phyloP scores from a whole-genome alignment of 305 asterid genomes.

The Galium porrigens region DNA sequence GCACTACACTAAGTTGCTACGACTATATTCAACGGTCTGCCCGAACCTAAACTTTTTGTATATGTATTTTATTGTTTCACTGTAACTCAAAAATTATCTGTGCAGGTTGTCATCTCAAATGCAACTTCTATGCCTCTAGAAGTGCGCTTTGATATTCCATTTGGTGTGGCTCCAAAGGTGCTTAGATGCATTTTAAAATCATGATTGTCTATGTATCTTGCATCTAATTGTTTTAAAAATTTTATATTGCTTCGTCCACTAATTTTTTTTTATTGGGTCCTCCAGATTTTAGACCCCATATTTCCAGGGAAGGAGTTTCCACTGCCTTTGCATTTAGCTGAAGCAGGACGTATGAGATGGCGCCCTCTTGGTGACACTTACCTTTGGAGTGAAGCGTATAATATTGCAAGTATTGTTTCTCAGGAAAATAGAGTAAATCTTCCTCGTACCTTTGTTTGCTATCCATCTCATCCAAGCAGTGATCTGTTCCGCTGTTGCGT shows the following conservation, averaged over 20 bases:
- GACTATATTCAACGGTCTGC: conserved; percentile 77
- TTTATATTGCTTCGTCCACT: not conserved
- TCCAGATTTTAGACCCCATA: conserved; percentile 84
- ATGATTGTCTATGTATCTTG: not conserved
- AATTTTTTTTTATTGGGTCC: conserved; percentile 9
- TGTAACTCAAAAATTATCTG: conserved; percentile 14
- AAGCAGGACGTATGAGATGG: conserved; percentile 80
- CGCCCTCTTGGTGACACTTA: conserved; percentile 80
- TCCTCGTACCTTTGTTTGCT: conserved; percentile 77
- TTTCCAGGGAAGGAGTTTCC: conserved; percentile 92
- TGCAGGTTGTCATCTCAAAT: conserved; percentile 73
- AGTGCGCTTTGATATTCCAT: conserved; percentile 87
- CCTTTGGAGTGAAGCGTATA: conserved; percentile 91
- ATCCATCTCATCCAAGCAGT: conserved; percentile 88
- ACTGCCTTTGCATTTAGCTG: conserved; percentile 91
- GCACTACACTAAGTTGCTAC: conserved; percentile 65
- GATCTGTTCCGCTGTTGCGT: conserved; percentile 92
- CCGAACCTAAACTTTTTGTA: conserved; percentile 8
- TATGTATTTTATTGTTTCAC: conserved; percentile 14
- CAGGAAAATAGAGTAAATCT: conserved; percentile 56
- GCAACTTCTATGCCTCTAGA: conserved; percentile 70
- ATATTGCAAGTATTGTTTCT: conserved; percentile 65
- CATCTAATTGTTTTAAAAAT: not conserved
- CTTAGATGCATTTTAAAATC: not conserved
- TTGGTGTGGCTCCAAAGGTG: conserved; percentile 94